Evolutionary conservation across 306 rosid genomes (phyloP).

Genomic region (Quercus cerris): DNA sequence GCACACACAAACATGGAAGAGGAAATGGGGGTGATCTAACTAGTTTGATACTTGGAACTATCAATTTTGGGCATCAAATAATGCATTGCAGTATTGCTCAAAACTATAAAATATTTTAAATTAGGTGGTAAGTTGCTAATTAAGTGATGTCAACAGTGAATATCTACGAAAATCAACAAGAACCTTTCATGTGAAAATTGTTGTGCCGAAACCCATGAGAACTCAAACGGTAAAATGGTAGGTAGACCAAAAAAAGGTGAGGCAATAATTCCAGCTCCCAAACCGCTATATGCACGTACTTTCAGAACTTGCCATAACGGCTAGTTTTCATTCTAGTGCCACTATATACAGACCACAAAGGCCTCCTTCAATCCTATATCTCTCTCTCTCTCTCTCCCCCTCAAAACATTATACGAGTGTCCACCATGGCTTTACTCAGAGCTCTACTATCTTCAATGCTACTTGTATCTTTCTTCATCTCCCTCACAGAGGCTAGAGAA

Average conservation of each 20-base stretch:
- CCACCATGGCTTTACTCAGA: neutral
- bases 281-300: neutral
- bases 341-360: neutral
- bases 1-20: too few species aligned
- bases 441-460: neutral
- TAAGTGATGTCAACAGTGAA: too few species aligned
- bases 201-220: neutral
- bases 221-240: neutral
- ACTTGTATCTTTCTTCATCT: neutral
- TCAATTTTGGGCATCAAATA: too few species aligned
- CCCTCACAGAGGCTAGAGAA: constrained; percentile 5
- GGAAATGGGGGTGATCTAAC: too few species aligned
- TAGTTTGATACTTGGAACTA: too few species aligned
- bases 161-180: too few species aligned
- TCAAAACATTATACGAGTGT: neutral
- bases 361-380: neutral
- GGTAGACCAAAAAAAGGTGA: neutral
- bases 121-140: too few species aligned
- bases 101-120: too few species aligned
- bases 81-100: too few species aligned
- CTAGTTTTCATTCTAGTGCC: neutral
- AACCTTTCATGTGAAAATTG: too few species aligned
- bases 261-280: too few species aligned
- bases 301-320: neutral
- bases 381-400: neutral